Base-by-base conservation (phyloP, 164 flowering plant species). In the Nymphaea colorata region DNA sequence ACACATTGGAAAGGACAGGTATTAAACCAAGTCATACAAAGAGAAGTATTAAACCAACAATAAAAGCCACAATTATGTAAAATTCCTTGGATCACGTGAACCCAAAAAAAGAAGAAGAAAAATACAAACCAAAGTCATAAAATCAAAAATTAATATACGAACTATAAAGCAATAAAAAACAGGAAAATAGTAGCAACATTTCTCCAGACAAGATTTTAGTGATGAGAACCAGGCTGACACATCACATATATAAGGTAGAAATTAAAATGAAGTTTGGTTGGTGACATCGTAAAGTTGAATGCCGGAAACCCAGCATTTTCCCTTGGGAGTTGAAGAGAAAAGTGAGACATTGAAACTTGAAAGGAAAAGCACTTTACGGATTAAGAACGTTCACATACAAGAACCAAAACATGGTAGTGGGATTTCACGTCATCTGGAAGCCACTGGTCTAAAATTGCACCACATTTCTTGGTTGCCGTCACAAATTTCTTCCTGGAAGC, bases 391-490 rank as follows among this genome's bases (percentile, higher is more conserved):
- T 25, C 41, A 68, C 76, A 74, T 78, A 81, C 98, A 71, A 66
- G 73, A 65, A 86, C 82, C 64, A 93, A 67, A 44, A 93, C 93
- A 80, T 91, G 97, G 78, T 86, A 89, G 0, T 77, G 74, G 43
- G 81, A 66, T 80, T 91, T 93, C 43, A 91, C 80, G 12, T 86
- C 70, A 68, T 93, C 98, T 0, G 98, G 86, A 51, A 93, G 80
- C 82, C 87, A 85, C 55, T 82, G 89, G 72, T 93, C 98, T 81
- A 91, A 74, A 7, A 91, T 90, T 0, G 93, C 94, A 25, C 83
- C 80, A 51, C 96, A 96, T 74, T 93, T 93, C 81, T 85, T 85
- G 2, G 82, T 83, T 4, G 83, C 82, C n/a, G 71, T 80, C 18
- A 85, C 79, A 63, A 77, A 44, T 71, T 82, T 81, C 75, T 79